Percentiles rank a stretch among this genome's conserved stretches.
phyloP scores from a whole-genome alignment of 257 asterid genomes.

The Solanum appendiculatum region DNA sequence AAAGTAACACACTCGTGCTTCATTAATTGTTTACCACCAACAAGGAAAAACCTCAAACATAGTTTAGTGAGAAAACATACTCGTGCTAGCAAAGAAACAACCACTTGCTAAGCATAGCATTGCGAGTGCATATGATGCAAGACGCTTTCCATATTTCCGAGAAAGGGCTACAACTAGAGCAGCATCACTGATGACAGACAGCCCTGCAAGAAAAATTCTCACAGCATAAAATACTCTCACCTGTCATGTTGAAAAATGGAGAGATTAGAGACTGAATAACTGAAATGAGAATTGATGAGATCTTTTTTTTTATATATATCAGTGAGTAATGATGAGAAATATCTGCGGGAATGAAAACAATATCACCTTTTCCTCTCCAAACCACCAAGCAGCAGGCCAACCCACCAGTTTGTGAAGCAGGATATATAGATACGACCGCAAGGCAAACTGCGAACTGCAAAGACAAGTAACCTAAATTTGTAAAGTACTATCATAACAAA shows the following conservation, averaged over 20 bases:
- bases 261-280: conserved; percentile 6
- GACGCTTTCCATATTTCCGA: conserved; percentile 88
- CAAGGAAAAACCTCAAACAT: not conserved
- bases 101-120: conserved; percentile 98
- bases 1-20: conserved; percentile 40
- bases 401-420: conserved; percentile 77
- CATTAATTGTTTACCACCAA: not conserved
- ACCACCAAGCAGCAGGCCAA: conserved; percentile 91
- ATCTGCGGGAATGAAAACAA: not conserved
- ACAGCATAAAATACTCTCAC: conserved; percentile 87
- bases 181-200: conserved; percentile 72
- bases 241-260: conserved; percentile 32
- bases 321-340: not conserved
- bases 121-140: conserved; percentile 86
- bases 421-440: conserved; percentile 77
- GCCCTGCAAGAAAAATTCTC: conserved; percentile 66
- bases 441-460: conserved; percentile 82
- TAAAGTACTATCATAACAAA: not conserved
- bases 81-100: conserved; percentile 96
- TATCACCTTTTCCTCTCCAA: conserved; percentile 81
- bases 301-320: not conserved
- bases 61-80: conserved; percentile 13
- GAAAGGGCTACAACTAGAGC: conserved; percentile 94
- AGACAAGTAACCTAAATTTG: conserved; percentile 2
- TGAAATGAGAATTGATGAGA: not conserved